Evolutionary conservation across 2,329 filamentous ascomycete species (phyloP).

Genomic region (Colletotrichum sojae): DNA sequence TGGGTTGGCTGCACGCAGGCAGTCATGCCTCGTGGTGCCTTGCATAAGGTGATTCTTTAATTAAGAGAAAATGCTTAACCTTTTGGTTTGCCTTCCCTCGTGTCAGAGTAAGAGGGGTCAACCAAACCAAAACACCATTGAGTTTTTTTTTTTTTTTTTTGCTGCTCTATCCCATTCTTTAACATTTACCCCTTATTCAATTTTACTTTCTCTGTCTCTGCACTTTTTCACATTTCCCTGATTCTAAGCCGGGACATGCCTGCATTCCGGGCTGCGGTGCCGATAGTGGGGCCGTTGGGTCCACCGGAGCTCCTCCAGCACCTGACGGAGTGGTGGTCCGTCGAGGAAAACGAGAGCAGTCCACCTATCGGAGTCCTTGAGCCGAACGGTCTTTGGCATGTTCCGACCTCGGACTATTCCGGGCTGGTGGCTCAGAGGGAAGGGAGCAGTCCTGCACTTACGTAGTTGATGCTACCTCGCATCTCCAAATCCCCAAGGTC

Average conservation of each 20-base stretch:
- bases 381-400: not conserved
- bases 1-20: not conserved
- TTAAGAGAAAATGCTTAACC: not conserved
- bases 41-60: not conserved
- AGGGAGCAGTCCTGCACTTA: not conserved
- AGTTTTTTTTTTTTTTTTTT: not conserved
- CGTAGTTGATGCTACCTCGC: conserved; percentile 1
- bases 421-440: not conserved
- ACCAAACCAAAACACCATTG: not conserved
- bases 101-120: not conserved
- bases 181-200: conserved; percentile 13
- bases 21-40: not conserved
- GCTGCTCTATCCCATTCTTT: conserved; percentile 8
- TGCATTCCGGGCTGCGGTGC: conserved; percentile 1
- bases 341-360: not conserved
- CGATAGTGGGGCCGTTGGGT: conserved; percentile 7
- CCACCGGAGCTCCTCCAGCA: conserved; percentile 12
- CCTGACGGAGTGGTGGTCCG: conserved; percentile 13
- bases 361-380: conserved; percentile 7
- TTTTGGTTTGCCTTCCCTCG: not conserved
- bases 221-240: not conserved
- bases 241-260: conserved; percentile 11
- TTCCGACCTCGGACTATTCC: not conserved
- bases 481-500: not conserved
- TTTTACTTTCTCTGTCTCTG: conserved; percentile 14